A percentile compares a stretch with the other conserved stretches of the same genome.
These are phyloP conservation scores for Rosa chinensis DNA, from an alignment of 306 rosid species.

Conservation along the genomic window DNA sequence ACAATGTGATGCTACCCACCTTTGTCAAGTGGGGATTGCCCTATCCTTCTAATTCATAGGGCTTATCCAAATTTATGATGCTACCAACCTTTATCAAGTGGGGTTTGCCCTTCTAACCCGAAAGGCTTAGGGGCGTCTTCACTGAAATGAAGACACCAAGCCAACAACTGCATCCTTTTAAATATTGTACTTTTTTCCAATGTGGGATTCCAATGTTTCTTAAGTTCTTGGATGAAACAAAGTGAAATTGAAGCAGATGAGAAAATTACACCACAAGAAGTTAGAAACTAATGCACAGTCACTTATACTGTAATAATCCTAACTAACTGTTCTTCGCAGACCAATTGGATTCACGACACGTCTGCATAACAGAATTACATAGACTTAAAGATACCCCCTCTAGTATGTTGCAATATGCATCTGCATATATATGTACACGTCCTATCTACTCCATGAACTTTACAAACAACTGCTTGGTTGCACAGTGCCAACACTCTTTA, in stretches of 20 bases:
- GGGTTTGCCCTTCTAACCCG: not conserved
- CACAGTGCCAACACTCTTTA: not conserved
- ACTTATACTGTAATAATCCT: too few relatives aligned
- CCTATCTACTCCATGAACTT: not conserved
- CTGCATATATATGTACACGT: not conserved
- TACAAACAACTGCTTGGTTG: slow-evolving; percentile 3
- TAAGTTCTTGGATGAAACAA: too few relatives aligned
- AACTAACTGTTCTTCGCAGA: too few relatives aligned
- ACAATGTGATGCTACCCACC: not conserved
- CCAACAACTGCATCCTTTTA: not conserved
- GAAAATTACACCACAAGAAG: too few relatives aligned
- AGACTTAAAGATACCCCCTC: not conserved
- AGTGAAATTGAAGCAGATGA: too few relatives aligned
- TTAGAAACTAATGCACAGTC: too few relatives aligned
- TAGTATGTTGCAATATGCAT: not conserved
- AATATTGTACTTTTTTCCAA: not conserved
- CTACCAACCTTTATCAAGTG: not conserved
- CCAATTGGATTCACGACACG: too few relatives aligned
- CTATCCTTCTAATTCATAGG: not conserved
- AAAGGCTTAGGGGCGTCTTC: not conserved
- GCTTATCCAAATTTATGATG: not conserved
- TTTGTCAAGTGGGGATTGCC: not conserved
- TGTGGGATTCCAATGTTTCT: not conserved
- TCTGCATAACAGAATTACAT: not conserved
- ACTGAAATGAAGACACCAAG: not conserved